Percentiles rank a stretch among this genome's conserved stretches.
Evolutionary conservation across 306 rosid genomes (phyloP).

Genomic region (Gillenia trifoliata): DNA sequence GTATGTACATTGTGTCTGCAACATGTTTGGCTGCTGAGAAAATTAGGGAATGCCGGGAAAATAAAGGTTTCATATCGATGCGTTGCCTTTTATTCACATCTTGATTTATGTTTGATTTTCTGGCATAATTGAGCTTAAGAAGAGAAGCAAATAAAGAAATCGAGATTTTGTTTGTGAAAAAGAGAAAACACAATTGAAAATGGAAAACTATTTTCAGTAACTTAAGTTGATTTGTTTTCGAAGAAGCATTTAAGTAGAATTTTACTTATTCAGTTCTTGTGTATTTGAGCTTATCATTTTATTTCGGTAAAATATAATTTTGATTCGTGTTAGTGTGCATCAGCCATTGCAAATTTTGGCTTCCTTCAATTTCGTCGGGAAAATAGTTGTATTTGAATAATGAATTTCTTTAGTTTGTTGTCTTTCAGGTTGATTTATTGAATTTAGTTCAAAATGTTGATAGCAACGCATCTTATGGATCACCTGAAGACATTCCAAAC

Average conservation of each 20-base stretch:
- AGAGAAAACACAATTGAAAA: not conserved
- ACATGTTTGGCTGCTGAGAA: constrained; percentile 2
- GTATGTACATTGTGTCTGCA: not conserved
- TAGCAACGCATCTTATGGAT: constrained; percentile 50
- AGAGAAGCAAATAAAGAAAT: not conserved
- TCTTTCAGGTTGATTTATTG: constrained; percentile 24
- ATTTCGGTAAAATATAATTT: no score
- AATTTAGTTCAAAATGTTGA: constrained; percentile 42
- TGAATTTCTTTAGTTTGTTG: not conserved
- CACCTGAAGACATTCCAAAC: constrained; percentile 57
- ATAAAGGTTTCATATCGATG: not conserved
- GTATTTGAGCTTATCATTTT: no score
- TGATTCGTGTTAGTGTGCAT: no score
- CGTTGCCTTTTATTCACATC: no score
- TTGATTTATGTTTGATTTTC: not conserved
- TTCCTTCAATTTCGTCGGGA: no score
- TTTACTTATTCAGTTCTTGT: no score
- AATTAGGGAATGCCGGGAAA: not conserved
- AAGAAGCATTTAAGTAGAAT: not conserved
- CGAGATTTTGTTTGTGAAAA: not conserved
- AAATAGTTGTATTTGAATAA: constrained; percentile 1
- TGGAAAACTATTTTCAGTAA: not conserved
- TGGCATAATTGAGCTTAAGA: not conserved
- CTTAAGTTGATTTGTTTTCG: not conserved
- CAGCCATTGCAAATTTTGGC: no score